Percentiles rank a stretch among this genome's conserved stretches.
Conservation (phyloP, 2,329 filamentous ascomycete genomes). For the Aureobasidium sp. region DNA sequence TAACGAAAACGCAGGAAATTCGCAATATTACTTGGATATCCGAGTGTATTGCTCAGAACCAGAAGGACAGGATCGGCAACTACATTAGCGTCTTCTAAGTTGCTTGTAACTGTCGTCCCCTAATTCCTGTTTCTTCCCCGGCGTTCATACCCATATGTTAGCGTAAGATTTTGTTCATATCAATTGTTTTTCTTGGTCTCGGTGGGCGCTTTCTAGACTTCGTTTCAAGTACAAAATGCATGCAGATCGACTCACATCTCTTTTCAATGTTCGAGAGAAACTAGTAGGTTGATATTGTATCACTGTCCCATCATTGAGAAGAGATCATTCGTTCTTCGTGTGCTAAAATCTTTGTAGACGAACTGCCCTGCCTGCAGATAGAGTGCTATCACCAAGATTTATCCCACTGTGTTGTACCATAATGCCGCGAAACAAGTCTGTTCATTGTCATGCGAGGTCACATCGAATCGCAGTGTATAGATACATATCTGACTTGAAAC, state of each 20-base stretch:
- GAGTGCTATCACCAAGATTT: too few species aligned
- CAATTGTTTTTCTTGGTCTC: background rate
- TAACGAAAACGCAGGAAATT: constrained; percentile 64
- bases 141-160: constrained; percentile 17
- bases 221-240: constrained; percentile 10
- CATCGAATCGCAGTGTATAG: background rate
- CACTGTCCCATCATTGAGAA: background rate
- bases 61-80: constrained; percentile 97
- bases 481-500: background rate
- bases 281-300: background rate
- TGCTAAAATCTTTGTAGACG: background rate
- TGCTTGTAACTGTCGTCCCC: background rate
- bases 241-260: background rate
- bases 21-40: constrained; percentile 99
- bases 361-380: too few species aligned
- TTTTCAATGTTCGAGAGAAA: background rate
- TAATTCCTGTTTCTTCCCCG: background rate
- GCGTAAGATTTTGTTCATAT: constrained; percentile 15
- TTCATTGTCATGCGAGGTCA: too few species aligned
- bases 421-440: too few species aligned
- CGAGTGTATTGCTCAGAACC: constrained; percentile 98
- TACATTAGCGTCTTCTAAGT: constrained; percentile 90
- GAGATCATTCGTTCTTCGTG: background rate
- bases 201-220: background rate
- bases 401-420: too few species aligned